These are phyloP conservation scores for Magnaporthales sp. DNA, from an alignment of 2,329 filamentous ascomycete species.

Conservation along the genomic window DNA sequence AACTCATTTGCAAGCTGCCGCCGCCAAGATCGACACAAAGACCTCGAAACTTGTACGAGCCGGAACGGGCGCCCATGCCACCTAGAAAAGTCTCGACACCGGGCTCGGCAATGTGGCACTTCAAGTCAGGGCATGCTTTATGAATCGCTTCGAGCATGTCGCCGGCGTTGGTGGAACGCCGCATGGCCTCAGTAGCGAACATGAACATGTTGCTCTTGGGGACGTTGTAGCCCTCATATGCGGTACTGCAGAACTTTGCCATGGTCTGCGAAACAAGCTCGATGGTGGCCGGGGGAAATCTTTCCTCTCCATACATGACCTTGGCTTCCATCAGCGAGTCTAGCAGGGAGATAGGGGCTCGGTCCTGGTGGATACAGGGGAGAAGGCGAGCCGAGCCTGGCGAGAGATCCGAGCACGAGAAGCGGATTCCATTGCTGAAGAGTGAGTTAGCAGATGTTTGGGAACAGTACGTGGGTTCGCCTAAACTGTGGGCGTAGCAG, in stretches of 20 bases:
- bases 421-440: constrained; percentile 78
- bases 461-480: neutral
- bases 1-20: constrained; percentile 57
- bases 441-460: constrained; percentile 4
- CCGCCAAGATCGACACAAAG: constrained; percentile 84
- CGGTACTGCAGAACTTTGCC: constrained; percentile 62
- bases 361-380: constrained; percentile 67
- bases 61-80: constrained; percentile 73
- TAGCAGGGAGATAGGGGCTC: constrained; percentile 77
- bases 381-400: constrained; percentile 64
- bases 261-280: constrained; percentile 57
- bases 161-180: constrained; percentile 65
- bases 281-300: constrained; percentile 50
- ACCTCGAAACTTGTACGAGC: constrained; percentile 59
- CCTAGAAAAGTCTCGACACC: constrained; percentile 77
- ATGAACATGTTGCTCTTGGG: constrained; percentile 57
- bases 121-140: constrained; percentile 50
- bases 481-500: neutral
- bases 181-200: constrained; percentile 83
- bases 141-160: constrained; percentile 60
- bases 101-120: constrained; percentile 65
- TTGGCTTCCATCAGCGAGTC: constrained; percentile 50
- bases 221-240: constrained; percentile 57
- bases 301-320: constrained; percentile 10
- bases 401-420: constrained; percentile 77